Percentiles rank a stretch among this genome's conserved stretches.
These are phyloP conservation scores for Diutina sp. DNA, from an alignment of 1,139 yeast species.

Conservation along the genomic window DNA sequence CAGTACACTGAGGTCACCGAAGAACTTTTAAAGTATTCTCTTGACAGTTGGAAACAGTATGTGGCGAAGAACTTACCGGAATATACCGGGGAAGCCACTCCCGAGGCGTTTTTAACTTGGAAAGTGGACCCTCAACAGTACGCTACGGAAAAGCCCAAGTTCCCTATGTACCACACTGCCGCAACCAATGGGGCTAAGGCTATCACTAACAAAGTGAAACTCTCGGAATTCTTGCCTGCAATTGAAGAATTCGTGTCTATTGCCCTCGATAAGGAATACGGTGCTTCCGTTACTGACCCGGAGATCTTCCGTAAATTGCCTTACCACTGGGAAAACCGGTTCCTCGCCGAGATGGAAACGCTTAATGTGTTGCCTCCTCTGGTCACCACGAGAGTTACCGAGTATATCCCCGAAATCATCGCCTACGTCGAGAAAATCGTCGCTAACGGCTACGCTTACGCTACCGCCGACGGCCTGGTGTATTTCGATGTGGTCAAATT, in stretches of 20 bases:
- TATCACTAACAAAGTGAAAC: slow-evolving; percentile 11
- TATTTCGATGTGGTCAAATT: slow-evolving; percentile 82
- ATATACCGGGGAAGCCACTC: slow-evolving; percentile 14
- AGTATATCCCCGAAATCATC: slow-evolving; percentile 86
- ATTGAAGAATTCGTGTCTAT: slow-evolving; percentile 70
- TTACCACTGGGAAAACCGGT: slow-evolving; percentile 80
- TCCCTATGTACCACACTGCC: slow-evolving; percentile 74
- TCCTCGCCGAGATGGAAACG: slow-evolving; percentile 71
- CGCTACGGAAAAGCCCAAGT: slow-evolving; percentile 56
- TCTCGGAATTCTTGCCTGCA: slow-evolving; percentile 24
- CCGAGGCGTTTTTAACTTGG: slow-evolving; percentile 38
- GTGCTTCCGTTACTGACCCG: slow-evolving; percentile 74
- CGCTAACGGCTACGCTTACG: slow-evolving; percentile 71
- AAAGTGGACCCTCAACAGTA: slow-evolving; percentile 36
- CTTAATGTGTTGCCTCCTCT: slow-evolving; percentile 79
- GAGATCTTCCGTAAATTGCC: slow-evolving; percentile 72
- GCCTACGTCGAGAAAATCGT: slow-evolving; percentile 66
- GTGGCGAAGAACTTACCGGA: slow-evolving; percentile 46
- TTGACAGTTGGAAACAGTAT: slow-evolving; percentile 35
- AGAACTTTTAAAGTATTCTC: slow-evolving; percentile 25
- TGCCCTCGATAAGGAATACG: slow-evolving; percentile 55
- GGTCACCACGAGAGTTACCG: slow-evolving; percentile 91
- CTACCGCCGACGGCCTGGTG: slow-evolving; percentile 80
- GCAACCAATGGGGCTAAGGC: slow-evolving; percentile 40
- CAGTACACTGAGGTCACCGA: slow-evolving; percentile 16